These are phyloP conservation scores for Lichtheimia ornata DNA, from an alignment of 371 early-diverging fungal genomes.

Conservation along the genomic window DNA sequence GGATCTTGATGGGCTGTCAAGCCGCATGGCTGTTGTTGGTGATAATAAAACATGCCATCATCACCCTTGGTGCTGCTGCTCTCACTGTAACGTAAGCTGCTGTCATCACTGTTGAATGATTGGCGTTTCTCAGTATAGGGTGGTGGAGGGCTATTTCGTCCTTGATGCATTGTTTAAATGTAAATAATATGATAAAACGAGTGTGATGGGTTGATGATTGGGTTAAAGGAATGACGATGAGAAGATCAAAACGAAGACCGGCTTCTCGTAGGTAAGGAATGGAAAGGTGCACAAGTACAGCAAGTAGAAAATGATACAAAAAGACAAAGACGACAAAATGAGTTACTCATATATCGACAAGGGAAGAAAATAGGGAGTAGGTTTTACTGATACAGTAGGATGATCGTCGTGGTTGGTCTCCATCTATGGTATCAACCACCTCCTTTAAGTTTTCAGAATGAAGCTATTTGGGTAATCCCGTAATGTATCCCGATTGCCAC, in stretches of 20 bases:
- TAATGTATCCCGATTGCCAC: no score
- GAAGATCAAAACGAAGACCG: neutral
- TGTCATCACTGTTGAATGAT: neutral
- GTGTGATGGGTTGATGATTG: no score
- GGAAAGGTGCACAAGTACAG: neutral
- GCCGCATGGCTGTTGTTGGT: neutral
- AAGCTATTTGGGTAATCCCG: neutral
- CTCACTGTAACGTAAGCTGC: neutral
- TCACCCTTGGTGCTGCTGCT: neutral
- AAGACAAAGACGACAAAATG: no score
- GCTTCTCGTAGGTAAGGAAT: neutral
- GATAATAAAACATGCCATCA: neutral
- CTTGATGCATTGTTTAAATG: neutral
- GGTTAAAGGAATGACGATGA: no score
- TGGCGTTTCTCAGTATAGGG: neutral
- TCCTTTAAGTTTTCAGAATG: neutral
- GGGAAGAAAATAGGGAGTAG: no score
- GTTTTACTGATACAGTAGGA: no score
- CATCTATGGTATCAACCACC: no score
- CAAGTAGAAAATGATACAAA: neutral
- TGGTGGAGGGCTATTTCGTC: neutral
- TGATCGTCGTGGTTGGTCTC: no score
- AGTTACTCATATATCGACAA: no score
- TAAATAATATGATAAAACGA: no score
- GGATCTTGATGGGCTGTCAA: conserved; percentile 36